Base-by-base conservation (phyloP, 169 alveolate genomes). In the Plasmodium malariae region DNA sequence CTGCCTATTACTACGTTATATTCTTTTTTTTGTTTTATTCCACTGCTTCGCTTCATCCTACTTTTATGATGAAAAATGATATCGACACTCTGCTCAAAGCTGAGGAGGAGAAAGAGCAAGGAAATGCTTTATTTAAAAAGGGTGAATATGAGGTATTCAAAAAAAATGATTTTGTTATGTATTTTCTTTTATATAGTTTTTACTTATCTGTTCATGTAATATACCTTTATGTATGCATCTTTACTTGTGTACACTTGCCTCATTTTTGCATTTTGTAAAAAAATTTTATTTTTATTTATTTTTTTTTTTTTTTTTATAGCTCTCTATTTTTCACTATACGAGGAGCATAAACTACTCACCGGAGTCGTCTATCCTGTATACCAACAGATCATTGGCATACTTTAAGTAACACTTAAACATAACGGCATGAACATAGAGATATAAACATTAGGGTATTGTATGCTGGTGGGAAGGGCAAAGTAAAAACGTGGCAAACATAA, bases 351-450 rank as follows among this genome's bases (percentile, higher is more conserved):
- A 63, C 19, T 76, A 76, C 37, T 30, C 17, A 55, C 70, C 89
- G 1, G 12, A 45, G 28, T 55, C 55, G 12, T 76, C 89, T 9
- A 45, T 76, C 54, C 26, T 76, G 24, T 76, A 54, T 57, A 76
- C 89, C 14, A 76, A 76, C 26, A 48, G 89, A 37, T 76, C 89
- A 12, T 30, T 76, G 65, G 89, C 89, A n/a, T 76, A 76, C 48
- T 76, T 62, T 69, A 76, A 76, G 89, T 76, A 65, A 36, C 9
- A 57, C 28, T 21, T 40, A 21, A 32, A 49, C 43, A 19, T 30
- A 28, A 45, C 4, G 3, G 40, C 30, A 28, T 17, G 21, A 49
- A 76, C 34, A 17, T 3, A 21, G 57, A n/a, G 5, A 24, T 30
- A 40, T 68, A 14, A 17, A 40, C n/a, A n/a, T n/a, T n/a, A n/a